Conservation (phyloP, 176 grass and related monocot species). For the Phoenix roebelenii region DNA sequence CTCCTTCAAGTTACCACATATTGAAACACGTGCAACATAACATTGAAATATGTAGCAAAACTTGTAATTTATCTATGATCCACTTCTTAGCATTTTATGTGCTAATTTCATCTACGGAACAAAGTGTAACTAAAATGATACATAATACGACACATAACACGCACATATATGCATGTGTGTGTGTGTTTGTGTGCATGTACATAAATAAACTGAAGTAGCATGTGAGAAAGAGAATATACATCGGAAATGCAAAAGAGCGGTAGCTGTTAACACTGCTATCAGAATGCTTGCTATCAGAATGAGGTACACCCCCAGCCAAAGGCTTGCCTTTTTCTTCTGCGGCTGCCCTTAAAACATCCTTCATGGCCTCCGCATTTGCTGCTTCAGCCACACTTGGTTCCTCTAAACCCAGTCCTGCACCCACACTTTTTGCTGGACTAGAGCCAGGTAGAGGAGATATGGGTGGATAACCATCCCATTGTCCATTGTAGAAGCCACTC, state of each 20-base stretch:
- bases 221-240: slow-evolving; percentile 43
- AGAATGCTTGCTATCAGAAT: slow-evolving; percentile 13
- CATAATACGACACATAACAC: not conserved
- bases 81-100: too few species aligned
- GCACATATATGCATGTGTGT: not conserved
- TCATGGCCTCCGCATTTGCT: slow-evolving; percentile 2
- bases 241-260: slow-evolving; percentile 27
- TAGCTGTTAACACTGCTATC: not conserved
- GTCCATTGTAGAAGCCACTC: slow-evolving; percentile 7
- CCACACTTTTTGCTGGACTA: not conserved
- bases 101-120: too few species aligned
- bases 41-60: not conserved
- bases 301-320: slow-evolving; percentile 7
- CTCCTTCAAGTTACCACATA: not conserved
- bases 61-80: too few species aligned
- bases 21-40: not conserved
- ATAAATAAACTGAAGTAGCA: slow-evolving; percentile 2
- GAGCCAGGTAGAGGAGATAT: slow-evolving; percentile 21
- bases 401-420: not conserved
- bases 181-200: not conserved
- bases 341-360: slow-evolving; percentile 7
- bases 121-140: too few species aligned
- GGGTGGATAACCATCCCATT: slow-evolving; percentile 38
- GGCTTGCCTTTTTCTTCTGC: slow-evolving; percentile 3
- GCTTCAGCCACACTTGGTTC: not conserved